phyloP scores from a whole-genome alignment of 768 basidiomycete species.

The Suillus occidentalis region DNA sequence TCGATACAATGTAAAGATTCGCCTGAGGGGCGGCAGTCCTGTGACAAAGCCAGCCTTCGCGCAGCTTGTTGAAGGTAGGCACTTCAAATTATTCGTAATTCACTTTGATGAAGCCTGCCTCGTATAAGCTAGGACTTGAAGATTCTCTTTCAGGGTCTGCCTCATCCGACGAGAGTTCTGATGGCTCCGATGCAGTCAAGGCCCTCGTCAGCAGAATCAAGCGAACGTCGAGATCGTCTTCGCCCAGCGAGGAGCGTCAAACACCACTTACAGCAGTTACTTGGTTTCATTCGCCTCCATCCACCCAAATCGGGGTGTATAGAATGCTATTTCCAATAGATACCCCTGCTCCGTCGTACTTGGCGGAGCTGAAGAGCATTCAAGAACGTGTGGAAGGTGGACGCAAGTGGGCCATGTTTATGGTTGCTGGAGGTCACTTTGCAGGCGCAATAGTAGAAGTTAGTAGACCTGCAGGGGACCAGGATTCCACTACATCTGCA shows the following conservation, averaged over 20 bases:
- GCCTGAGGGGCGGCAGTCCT: constrained; percentile 58
- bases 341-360: constrained; percentile 44
- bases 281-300: constrained; percentile 89
- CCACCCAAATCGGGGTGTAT: constrained; percentile 90
- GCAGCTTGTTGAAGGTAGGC: constrained; percentile 77
- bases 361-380: constrained; percentile 64
- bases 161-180: constrained; percentile 59
- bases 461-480: constrained; percentile 50
- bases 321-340: constrained; percentile 64
- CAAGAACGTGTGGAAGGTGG: constrained; percentile 56
- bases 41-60: constrained; percentile 74
- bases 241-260: constrained; percentile 42
- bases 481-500: constrained; percentile 35
- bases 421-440: constrained; percentile 98
- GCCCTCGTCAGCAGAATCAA: constrained; percentile 65
- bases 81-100: background rate
- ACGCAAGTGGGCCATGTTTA: constrained; percentile 90
- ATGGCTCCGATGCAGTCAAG: constrained; percentile 66
- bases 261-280: constrained; percentile 66
- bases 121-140: constrained; percentile 53
- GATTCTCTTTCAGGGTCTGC: constrained; percentile 93
- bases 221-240: constrained; percentile 43
- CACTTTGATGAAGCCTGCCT: background rate
- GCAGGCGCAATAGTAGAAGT: constrained; percentile 87
- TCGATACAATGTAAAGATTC: constrained; percentile 91